A percentile compares a stretch with the other conserved stretches of the same genome.
phyloP scores from a whole-genome alignment of 2,329 filamentous ascomycete species.

The Scedosporium minutisporum region DNA sequence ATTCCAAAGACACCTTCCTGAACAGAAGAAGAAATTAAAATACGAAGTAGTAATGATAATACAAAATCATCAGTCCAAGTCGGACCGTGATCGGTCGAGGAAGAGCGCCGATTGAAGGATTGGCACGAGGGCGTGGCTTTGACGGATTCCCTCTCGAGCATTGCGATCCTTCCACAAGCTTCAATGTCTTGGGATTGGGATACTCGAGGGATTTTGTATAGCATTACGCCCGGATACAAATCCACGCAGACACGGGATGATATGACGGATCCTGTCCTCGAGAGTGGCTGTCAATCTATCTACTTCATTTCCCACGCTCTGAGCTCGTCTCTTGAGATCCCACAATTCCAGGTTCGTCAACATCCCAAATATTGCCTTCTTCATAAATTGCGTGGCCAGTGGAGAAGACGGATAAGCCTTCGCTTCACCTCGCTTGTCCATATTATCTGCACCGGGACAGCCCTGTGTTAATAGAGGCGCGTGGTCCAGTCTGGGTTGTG shows the following conservation, averaged over 20 bases:
- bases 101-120: too few relatives aligned
- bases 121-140: too few relatives aligned
- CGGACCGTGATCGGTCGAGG: neutral
- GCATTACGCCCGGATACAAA: too few relatives aligned
- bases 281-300: neutral
- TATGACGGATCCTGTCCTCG: neutral
- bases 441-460: neutral
- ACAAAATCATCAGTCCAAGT: neutral
- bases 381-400: neutral
- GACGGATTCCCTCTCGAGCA: too few relatives aligned
- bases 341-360: too few relatives aligned
- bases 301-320: neutral
- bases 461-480: neutral
- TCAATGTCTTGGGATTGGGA: too few relatives aligned
- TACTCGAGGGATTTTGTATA: too few relatives aligned
- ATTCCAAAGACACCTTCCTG: neutral
- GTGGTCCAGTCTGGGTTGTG: neutral
- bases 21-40: neutral
- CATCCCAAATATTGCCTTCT: too few relatives aligned
- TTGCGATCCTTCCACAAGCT: too few relatives aligned
- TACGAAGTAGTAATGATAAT: neutral
- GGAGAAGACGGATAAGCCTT: neutral
- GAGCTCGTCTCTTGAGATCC: too few relatives aligned
- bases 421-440: neutral
- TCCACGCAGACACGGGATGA: too few relatives aligned